These are phyloP conservation scores for Stipa capillata DNA, from an alignment of 176 grass and related monocot genomes.

Conservation along the genomic window DNA sequence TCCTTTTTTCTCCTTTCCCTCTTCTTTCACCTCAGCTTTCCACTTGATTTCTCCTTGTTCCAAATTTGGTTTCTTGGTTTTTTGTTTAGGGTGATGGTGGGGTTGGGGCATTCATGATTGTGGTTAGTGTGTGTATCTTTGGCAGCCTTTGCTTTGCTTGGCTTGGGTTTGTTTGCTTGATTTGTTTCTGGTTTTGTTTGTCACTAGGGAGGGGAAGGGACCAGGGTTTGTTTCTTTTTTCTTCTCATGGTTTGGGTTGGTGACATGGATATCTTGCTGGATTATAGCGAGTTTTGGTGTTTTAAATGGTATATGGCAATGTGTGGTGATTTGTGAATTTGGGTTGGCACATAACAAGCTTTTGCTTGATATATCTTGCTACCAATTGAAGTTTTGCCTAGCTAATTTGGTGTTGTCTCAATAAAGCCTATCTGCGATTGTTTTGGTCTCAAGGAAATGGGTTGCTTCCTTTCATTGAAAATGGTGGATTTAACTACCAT, in stretches of 20 bases:
- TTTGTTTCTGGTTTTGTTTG: conserved; percentile 1
- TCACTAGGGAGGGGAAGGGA: not conserved
- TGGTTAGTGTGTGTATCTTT: conserved; percentile 33
- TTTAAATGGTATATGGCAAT: not conserved
- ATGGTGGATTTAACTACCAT: not conserved
- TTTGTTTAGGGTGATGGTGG: not conserved
- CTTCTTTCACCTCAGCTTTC: not conserved
- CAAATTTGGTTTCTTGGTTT: not conserved
- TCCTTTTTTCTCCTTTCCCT: not conserved
- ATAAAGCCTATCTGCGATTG: not conserved
- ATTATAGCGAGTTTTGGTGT: not conserved
- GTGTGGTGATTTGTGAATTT: not conserved
- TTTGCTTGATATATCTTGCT: conserved; percentile 22
- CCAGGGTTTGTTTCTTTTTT: not conserved
- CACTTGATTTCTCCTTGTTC: not conserved
- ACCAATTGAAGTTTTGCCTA: conserved; percentile 16
- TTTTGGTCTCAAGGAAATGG: conserved; percentile 28
- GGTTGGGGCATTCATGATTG: conserved; percentile 24
- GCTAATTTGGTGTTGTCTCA: conserved; percentile 5
- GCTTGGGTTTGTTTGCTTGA: conserved; percentile 23
- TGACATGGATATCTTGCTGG: too few species aligned
- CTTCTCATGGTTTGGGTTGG: conserved; percentile 22
- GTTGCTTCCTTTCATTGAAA: not conserved
- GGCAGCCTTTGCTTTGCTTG: conserved; percentile 18
- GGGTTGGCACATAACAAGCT: conserved; percentile 6